These are phyloP conservation scores for Epichloe typhina DNA, from an alignment of 2,329 filamentous ascomycete genomes.

Conservation along the genomic window DNA sequence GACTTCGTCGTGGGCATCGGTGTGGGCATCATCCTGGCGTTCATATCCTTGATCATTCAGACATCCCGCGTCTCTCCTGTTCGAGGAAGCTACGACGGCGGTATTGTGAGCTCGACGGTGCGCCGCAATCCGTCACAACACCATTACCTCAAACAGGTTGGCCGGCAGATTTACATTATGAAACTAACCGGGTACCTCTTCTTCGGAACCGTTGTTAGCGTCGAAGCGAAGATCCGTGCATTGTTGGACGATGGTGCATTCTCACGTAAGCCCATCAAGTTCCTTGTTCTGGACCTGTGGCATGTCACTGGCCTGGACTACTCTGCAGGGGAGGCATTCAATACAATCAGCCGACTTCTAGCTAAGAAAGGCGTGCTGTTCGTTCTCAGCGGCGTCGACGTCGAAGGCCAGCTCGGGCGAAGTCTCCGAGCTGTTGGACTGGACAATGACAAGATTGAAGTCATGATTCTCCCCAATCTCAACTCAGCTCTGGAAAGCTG, in stretches of 20 bases:
- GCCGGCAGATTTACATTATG: slow-evolving; percentile 77
- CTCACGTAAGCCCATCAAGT: slow-evolving; percentile 65
- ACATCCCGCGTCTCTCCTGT: slow-evolving; percentile 84
- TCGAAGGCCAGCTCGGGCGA: slow-evolving; percentile 61
- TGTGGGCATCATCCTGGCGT: slow-evolving; percentile 81
- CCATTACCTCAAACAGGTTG: slow-evolving; percentile 72
- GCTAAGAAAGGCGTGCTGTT: slow-evolving; percentile 65
- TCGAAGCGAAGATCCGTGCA: slow-evolving; percentile 75
- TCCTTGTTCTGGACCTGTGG: slow-evolving; percentile 75
- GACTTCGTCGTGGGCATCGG: slow-evolving; percentile 94
- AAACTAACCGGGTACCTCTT: slow-evolving; percentile 95
- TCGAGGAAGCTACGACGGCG: slow-evolving; percentile 77
- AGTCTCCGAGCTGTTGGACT: slow-evolving; percentile 76
- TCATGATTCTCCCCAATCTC: slow-evolving; percentile 73
- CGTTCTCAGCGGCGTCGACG: slow-evolving; percentile 69
- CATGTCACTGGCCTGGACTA: slow-evolving; percentile 91
- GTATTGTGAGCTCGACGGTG: slow-evolving; percentile 83
- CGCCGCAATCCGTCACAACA: slow-evolving; percentile 81
- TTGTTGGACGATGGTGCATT: slow-evolving; percentile 78
- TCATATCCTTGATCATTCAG: slow-evolving; percentile 81
- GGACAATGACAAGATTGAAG: slow-evolving; percentile 56
- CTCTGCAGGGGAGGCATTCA: slow-evolving; percentile 94
- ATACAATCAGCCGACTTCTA: slow-evolving; percentile 76
- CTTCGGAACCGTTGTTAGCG: slow-evolving; percentile 92
- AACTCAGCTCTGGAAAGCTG: slow-evolving; percentile 90